A percentile compares a stretch with the other conserved stretches of the same genome.
Conservation (phyloP, 1,139 yeast genomes). For the Casaregolazyma lundiana region DNA sequence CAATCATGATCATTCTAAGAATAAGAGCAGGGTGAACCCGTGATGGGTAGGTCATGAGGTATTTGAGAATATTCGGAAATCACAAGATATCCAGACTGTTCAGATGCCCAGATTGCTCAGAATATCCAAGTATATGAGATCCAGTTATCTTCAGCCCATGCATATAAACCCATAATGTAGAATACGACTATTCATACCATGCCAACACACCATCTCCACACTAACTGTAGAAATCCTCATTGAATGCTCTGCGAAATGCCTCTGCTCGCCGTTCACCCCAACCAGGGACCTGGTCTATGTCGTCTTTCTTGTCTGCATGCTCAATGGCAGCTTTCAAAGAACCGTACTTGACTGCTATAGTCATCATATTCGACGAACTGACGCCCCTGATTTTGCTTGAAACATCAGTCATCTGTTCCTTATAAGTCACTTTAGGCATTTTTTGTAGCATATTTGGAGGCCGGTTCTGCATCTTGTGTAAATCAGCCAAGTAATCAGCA, state of each 20-base stretch:
- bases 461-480: conserved; percentile 32
- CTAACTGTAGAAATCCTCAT: conserved; percentile 46
- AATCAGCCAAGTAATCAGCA: conserved; percentile 57
- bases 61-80: no score
- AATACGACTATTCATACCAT: no score
- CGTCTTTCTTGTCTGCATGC: conserved; percentile 32
- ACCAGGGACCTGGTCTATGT: conserved; percentile 41
- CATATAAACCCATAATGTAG: no score
- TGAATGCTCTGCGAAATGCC: conserved; percentile 43
- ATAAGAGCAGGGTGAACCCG: no score
- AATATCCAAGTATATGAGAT: no score
- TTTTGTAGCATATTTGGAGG: conserved; percentile 42
- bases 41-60: no score
- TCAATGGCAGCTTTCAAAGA: conserved; percentile 47
- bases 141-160: no score
- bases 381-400: conserved; percentile 50
- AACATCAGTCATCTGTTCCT: conserved; percentile 47
- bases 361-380: conserved; percentile 57
- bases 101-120: no score
- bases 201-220: no score
- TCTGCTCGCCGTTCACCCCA: conserved; percentile 52
- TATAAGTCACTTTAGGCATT: conserved; percentile 41
- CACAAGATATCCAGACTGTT: no score
- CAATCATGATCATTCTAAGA: background rate
- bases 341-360: conserved; percentile 50